These are phyloP conservation scores for Exophiala sp. DNA, from an alignment of 2,329 filamentous ascomycete genomes.

Conservation along the genomic window DNA sequence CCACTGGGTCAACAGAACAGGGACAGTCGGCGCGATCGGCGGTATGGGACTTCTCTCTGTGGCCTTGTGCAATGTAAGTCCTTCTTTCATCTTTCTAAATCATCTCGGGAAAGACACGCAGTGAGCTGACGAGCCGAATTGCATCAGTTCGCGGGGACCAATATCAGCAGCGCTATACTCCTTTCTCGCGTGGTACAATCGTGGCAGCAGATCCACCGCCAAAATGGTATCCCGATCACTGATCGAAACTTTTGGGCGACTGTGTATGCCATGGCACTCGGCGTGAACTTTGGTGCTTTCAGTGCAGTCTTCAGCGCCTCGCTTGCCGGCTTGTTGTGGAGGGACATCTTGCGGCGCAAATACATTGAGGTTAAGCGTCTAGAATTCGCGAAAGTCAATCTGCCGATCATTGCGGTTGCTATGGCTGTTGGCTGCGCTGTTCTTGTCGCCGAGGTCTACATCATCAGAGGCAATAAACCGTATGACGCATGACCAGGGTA, in stretches of 20 bases:
- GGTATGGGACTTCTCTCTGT: slow-evolving; percentile 69
- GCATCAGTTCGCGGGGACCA: slow-evolving; percentile 67
- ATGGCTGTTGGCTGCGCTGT: slow-evolving; percentile 64
- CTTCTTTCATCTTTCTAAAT: not conserved
- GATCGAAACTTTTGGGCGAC: slow-evolving; percentile 55
- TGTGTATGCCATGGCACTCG: slow-evolving; percentile 59
- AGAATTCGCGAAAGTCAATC: slow-evolving; percentile 60
- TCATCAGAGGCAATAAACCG: slow-evolving; percentile 45
- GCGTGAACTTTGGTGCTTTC: slow-evolving; percentile 72
- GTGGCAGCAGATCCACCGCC: slow-evolving; percentile 60
- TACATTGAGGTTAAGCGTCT: slow-evolving; percentile 61
- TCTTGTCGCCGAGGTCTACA: slow-evolving; percentile 62
- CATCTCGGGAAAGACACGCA: not conserved
- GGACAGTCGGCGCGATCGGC: slow-evolving; percentile 9
- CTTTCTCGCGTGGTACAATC: slow-evolving; percentile 67
- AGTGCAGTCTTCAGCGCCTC: slow-evolving; percentile 70
- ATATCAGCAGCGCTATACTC: slow-evolving; percentile 72
- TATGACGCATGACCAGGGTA: slow-evolving; percentile 29
- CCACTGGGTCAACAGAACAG: slow-evolving; percentile 12
- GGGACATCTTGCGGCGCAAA: slow-evolving; percentile 66
- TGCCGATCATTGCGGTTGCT: slow-evolving; percentile 44
- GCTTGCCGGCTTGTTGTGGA: slow-evolving; percentile 68
- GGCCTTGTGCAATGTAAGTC: slow-evolving; percentile 67
- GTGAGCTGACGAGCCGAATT: slow-evolving; percentile 17
- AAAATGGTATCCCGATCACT: slow-evolving; percentile 49